These are phyloP conservation scores for Entelexis sorbosivorans DNA, from an alignment of 1,139 yeast species.

Conservation along the genomic window DNA sequence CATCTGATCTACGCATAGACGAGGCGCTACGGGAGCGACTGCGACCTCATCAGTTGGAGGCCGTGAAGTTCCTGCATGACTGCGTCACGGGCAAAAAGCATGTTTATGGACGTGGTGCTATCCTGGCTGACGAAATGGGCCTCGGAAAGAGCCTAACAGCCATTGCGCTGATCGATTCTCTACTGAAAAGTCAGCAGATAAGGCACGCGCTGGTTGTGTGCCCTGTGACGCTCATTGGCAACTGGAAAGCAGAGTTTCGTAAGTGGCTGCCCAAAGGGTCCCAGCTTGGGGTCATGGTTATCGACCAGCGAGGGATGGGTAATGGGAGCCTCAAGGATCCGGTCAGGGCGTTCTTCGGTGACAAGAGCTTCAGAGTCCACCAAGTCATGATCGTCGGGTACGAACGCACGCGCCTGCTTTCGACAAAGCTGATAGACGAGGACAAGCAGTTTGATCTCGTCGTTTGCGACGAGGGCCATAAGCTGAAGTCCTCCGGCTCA, in stretches of 20 bases:
- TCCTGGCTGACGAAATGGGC: constrained; percentile 96
- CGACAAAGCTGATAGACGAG: background rate
- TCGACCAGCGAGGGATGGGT: constrained; percentile 39
- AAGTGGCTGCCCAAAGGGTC: constrained; percentile 71
- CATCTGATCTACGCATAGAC: constrained; percentile 32
- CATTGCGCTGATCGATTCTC: constrained; percentile 72
- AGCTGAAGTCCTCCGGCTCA: constrained; percentile 52
- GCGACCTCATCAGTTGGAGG: constrained; percentile 79
- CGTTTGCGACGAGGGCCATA: constrained; percentile 92
- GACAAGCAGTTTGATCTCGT: constrained; percentile 50
- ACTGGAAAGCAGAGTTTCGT: constrained; percentile 80
- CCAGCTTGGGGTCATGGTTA: constrained; percentile 37
- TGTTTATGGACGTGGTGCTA: constrained; percentile 55
- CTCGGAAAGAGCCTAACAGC: constrained; percentile 87
- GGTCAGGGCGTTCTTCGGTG: constrained; percentile 37
- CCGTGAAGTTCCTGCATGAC: constrained; percentile 67
- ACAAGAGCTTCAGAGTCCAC: constrained; percentile 48
- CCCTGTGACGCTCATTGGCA: constrained; percentile 78
- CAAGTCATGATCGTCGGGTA: constrained; percentile 81
- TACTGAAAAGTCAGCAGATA: constrained; percentile 53
- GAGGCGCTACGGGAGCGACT: constrained; percentile 46
- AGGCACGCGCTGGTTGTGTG: constrained; percentile 68
- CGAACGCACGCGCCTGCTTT: constrained; percentile 48
- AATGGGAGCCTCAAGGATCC: constrained; percentile 32
- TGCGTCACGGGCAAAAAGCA: constrained; percentile 61